These are phyloP conservation scores for Teunomyces gatunensis DNA, from an alignment of 805 yeast genomes.

Conservation along the genomic window DNA sequence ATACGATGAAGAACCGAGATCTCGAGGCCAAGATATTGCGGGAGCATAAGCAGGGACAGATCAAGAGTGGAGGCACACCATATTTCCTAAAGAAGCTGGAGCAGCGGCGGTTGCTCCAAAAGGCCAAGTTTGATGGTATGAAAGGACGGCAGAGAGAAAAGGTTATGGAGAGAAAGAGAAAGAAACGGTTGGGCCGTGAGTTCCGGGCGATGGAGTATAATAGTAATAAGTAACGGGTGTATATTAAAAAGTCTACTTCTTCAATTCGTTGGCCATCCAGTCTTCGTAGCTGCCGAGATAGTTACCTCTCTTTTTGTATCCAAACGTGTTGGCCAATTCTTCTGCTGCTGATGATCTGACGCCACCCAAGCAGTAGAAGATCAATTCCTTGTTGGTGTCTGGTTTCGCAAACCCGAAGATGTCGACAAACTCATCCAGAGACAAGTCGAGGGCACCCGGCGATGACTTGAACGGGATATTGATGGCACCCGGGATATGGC, in stretches of 20 bases:
- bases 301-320: constrained; percentile 80
- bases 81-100: constrained; percentile 68
- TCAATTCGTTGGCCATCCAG: constrained; percentile 54
- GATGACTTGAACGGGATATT: constrained; percentile 87
- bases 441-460: constrained; percentile 86
- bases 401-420: constrained; percentile 85
- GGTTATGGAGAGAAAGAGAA: constrained; percentile 83
- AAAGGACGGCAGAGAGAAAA: constrained; percentile 69
- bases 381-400: constrained; percentile 59
- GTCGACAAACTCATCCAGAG: constrained; percentile 75
- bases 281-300: constrained; percentile 86
- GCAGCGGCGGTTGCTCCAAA: constrained; percentile 68
- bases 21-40: constrained; percentile 64
- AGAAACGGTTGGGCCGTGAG: constrained; percentile 80
- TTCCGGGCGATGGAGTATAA: constrained; percentile 50
- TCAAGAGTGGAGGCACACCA: constrained; percentile 46
- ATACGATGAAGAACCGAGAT: constrained; percentile 70
- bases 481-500: constrained; percentile 79
- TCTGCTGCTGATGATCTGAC: constrained; percentile 89
- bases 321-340: constrained; percentile 86
- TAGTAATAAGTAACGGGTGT: neutral
- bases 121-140: constrained; percentile 76
- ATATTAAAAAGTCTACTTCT: constrained; percentile 1
- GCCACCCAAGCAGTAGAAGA: constrained; percentile 92
- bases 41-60: constrained; percentile 53